Percentiles rank a stretch among this genome's conserved stretches.
Conservation (phyloP, 768 basidiomycete genomes). For the Tulasnella sp. region DNA sequence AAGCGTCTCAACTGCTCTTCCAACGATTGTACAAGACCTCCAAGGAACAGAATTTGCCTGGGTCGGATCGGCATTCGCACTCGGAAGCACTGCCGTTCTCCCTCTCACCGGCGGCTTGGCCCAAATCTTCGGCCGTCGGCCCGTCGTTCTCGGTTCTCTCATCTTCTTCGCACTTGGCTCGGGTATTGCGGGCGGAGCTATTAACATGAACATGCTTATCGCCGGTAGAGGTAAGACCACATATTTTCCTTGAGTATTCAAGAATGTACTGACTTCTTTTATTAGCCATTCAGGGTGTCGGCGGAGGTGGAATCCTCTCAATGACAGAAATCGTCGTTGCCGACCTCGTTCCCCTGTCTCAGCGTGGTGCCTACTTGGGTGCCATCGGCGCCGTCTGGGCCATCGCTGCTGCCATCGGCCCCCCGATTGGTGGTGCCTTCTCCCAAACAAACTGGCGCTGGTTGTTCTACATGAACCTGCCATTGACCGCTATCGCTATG, state of each 20-base stretch:
- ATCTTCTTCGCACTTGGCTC: slow-evolving; percentile 45
- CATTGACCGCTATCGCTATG: too few species aligned
- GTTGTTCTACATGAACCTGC: slow-evolving; percentile 39
- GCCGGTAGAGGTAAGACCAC: slow-evolving; percentile 38
- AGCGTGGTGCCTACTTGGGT: slow-evolving; percentile 45
- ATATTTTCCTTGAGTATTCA: neutral
- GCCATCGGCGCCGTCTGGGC: slow-evolving; percentile 43
- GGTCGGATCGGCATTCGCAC: slow-evolving; percentile 47
- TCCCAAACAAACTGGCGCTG: slow-evolving; percentile 42
- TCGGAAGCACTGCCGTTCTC: slow-evolving; percentile 44
- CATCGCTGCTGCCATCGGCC: slow-evolving; percentile 31
- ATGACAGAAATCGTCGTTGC: slow-evolving; percentile 44
- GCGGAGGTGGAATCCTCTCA: slow-evolving; percentile 43
- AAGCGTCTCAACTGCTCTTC: neutral
- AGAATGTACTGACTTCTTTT: neutral
- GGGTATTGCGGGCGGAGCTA: slow-evolving; percentile 45
- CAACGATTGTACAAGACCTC: slow-evolving; percentile 36
- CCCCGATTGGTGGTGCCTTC: slow-evolving; percentile 39
- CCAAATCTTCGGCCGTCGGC: slow-evolving; percentile 44
- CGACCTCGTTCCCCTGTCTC: slow-evolving; percentile 48
- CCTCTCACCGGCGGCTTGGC: slow-evolving; percentile 38
- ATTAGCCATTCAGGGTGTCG: slow-evolving; percentile 39
- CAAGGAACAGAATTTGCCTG: slow-evolving; percentile 44
- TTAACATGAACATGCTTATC: slow-evolving; percentile 45
- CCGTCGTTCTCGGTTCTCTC: slow-evolving; percentile 38